Evolutionary conservation across 192 early-diverging fungal genomes (phyloP), one percentile per base, ranked within the genome.

Genomic region (Gigaspora rosea): DNA sequence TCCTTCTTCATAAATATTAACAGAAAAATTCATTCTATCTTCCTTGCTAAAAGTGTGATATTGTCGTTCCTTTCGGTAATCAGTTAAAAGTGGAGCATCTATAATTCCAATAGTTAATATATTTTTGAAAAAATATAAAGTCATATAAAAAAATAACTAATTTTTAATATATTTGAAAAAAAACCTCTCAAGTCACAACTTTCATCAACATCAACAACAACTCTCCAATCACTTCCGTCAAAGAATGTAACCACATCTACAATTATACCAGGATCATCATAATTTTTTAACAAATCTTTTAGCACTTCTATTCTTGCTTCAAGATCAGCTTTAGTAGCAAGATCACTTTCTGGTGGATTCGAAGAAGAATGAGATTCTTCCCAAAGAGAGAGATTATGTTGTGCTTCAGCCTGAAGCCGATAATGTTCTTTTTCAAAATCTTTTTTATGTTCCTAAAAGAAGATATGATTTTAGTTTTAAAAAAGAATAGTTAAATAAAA

Each of bases 1-100:
- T 0, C 92, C 95, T 51, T 91, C 84, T 76, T 97, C 94, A 82
- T 96, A 98, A 67, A 99, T 92, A 85, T 97, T 98, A 75, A 98
- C 89, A 15, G 94, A 94, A 78, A 92, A 96, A 81, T 92, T 94
- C 41, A 97, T 86, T 80, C 92, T 86, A 77, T 93, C 90, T 46
- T 92, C 89, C 75, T 92, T 85, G 75, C 90, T 85, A 79, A 98
- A 94, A 13, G 86, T 86, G 11, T 85, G 86, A 71, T 91, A 94
- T 77, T 96, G 82, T 36, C 82, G 82, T 52, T 94, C 94, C 9
- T 84, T 87, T 74, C 82, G 80, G 84, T 91, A 97, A 77, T 93
- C 88, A 27, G 95, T 89, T 79, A 99, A 73, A 12, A 83, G 82
- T 33, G 87, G 82, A 11, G 85, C 87, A 13, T 75, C 80, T 88